Conservation (phyloP, 2,329 filamentous ascomycete species). For the Chaetomiaceae sp. region DNA sequence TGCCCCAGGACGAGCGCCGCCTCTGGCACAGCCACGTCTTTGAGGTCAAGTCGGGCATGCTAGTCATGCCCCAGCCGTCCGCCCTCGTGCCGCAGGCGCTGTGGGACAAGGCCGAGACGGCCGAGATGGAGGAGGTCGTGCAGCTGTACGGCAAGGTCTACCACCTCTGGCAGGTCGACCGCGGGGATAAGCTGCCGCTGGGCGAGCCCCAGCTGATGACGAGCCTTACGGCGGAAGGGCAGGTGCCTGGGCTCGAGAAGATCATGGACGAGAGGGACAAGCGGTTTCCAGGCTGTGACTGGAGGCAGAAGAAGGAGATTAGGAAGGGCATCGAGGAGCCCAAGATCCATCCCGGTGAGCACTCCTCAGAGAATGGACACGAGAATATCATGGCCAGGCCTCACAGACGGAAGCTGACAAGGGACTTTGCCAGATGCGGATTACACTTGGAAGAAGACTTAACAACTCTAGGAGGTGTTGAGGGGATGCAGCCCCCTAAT, state of each 20-base stretch:
- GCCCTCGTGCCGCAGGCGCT: constrained; percentile 48
- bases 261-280: constrained; percentile 41
- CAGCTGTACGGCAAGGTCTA: constrained; percentile 77
- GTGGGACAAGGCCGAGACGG: constrained; percentile 73
- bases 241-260: constrained; percentile 42
- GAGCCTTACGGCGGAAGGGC: constrained; percentile 45
- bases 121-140: constrained; percentile 74
- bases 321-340: constrained; percentile 40
- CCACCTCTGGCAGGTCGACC: constrained; percentile 82
- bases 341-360: constrained; percentile 37
- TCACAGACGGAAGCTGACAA: not conserved
- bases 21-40: constrained; percentile 76
- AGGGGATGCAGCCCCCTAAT: too few relatives aligned
- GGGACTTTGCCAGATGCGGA: constrained; percentile 18
- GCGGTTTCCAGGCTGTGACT: constrained; percentile 41
- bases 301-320: constrained; percentile 39
- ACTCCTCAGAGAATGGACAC: not conserved
- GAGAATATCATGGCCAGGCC: not conserved
- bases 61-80: constrained; percentile 65
- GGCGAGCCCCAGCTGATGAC: constrained; percentile 52
- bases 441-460: constrained; percentile 21
- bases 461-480: not conserved
- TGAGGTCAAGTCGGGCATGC: constrained; percentile 73
- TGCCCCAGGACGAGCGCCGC: constrained; percentile 62
- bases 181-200: constrained; percentile 55